phyloP scores from a whole-genome alignment of 805 yeast genomes.

The fission yeast (Schizosaccharomyces pombe) region ASM294v3 CU329670.1:1754001-1754500 shows the following conservation, averaged over 20 bases:
- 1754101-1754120: background rate
- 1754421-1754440: conserved; percentile 18
- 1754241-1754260: conserved; percentile 13
- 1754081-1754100: background rate
- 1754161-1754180: background rate
- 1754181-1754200: background rate
- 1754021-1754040: background rate
- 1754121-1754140: background rate
- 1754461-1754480: background rate
- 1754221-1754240: conserved; percentile 12
- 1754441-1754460: conserved; percentile 15
- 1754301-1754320: conserved; percentile 7
- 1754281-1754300: conserved; percentile 14
- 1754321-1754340: too few species aligned
- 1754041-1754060: background rate
- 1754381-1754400: conserved; percentile 4
- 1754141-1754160: background rate
- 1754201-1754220: background rate
- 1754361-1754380: conserved; percentile 5
- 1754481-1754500: conserved; percentile 10
- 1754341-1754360: background rate
- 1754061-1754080: background rate
- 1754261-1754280: conserved; percentile 11
- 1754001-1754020: background rate
- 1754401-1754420: conserved; percentile 11